These are phyloP conservation scores for Hyphopichia pseudoburtonii DNA, from an alignment of 1,139 yeast genomes.

Conservation along the genomic window DNA sequence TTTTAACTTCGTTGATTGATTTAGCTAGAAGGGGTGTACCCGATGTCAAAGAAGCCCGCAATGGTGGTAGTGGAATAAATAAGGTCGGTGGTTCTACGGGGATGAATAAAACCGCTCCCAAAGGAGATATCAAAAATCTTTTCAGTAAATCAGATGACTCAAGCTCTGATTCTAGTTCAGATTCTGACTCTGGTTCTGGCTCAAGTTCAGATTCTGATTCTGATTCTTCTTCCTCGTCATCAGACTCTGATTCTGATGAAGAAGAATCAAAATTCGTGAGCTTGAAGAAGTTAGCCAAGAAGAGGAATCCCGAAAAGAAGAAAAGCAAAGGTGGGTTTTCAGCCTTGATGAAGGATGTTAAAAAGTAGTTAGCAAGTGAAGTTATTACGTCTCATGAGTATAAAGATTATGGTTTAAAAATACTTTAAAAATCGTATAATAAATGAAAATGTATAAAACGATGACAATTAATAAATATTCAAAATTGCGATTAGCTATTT, in stretches of 20 bases:
- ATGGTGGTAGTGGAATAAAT: conserved; percentile 1
- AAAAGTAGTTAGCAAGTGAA: too few species aligned
- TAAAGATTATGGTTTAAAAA: too few species aligned
- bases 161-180: conserved; percentile 11
- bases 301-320: conserved; percentile 17
- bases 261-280: conserved; percentile 6
- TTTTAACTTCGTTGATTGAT: conserved; percentile 55
- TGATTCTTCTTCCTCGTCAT: conserved; percentile 10
- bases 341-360: conserved; percentile 53
- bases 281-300: conserved; percentile 4
- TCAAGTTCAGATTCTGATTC: conserved; percentile 22
- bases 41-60: conserved; percentile 50
- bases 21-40: conserved; percentile 61
- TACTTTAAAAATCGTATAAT: not conserved
- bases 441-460: too few species aligned
- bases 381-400: too few species aligned
- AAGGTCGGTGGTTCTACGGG: too few species aligned
- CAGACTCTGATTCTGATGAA: conserved; percentile 3
- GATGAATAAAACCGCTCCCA: too few species aligned
- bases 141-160: too few species aligned
- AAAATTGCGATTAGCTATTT: too few species aligned
- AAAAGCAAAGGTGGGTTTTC: conserved; percentile 47
- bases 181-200: conserved; percentile 17
- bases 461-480: too few species aligned
- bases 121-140: too few species aligned